Evolutionary conservation across 2,329 filamentous ascomycete genomes (phyloP).

Genomic region (Cadophora sp.): DNA sequence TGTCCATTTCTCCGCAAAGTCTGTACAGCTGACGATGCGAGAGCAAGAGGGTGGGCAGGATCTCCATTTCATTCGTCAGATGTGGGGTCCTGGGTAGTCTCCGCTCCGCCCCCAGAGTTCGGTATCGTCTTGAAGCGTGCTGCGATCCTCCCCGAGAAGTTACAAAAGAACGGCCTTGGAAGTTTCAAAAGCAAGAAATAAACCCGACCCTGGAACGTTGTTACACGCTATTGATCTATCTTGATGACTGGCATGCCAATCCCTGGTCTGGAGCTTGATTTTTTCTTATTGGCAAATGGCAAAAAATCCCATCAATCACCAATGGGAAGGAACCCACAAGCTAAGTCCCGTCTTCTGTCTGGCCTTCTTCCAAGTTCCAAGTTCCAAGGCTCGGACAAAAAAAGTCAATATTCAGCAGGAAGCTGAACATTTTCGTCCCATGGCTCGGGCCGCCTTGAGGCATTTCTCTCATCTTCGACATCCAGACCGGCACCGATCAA

Average conservation of each 20-base stretch:
- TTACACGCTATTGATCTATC: conserved; percentile 1
- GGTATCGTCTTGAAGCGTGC: conserved; percentile 9
- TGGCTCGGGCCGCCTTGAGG: conserved; percentile 7
- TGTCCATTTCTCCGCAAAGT: neutral
- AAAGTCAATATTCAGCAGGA: conserved; percentile 3
- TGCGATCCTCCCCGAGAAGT: conserved; percentile 1
- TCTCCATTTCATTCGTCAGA: neutral
- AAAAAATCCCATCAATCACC: neutral
- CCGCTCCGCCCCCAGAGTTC: conserved; percentile 1
- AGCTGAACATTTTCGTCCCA: neutral
- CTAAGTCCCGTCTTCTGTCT: neutral
- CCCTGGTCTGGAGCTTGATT: neutral
- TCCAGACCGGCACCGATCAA: neutral
- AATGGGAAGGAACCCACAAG: conserved; percentile 6
- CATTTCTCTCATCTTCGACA: neutral
- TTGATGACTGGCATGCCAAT: conserved; percentile 10
- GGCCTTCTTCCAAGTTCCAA: neutral
- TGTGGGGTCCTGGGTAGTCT: neutral
- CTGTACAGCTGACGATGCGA: too few species aligned
- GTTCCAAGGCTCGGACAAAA: too few species aligned
- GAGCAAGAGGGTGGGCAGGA: neutral
- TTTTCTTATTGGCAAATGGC: too few species aligned
- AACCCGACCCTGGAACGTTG: neutral
- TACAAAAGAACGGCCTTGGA: neutral
- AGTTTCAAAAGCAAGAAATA: conserved; percentile 3